phyloP scores from a whole-genome alignment of 1,139 yeast genomes.

The Suhomyces bokatorum region DNA sequence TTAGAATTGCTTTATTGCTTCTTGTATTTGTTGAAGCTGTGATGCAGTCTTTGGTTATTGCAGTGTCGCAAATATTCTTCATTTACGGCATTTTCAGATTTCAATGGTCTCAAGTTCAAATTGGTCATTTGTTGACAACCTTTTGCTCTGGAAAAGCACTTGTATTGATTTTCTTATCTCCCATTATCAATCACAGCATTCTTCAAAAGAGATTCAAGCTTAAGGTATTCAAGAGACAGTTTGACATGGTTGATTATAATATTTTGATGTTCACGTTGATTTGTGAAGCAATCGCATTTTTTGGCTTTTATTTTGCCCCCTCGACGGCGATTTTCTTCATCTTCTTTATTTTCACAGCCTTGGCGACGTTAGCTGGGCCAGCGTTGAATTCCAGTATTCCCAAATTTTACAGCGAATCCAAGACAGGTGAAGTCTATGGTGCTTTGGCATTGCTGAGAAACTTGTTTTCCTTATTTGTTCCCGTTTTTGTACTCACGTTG shows the following conservation, averaged over 20 bases:
- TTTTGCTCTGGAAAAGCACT: conserved; percentile 48
- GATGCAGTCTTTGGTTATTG: conserved; percentile 29
- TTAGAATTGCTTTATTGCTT: conserved; percentile 38
- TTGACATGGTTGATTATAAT: conserved; percentile 58
- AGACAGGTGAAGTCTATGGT: conserved; percentile 56
- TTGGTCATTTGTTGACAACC: conserved; percentile 61
- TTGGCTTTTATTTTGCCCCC: conserved; percentile 18
- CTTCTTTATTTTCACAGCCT: conserved; percentile 36
- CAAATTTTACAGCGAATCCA: conserved; percentile 49
- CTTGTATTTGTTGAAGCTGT: conserved; percentile 52
- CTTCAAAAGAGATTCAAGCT: conserved; percentile 31
- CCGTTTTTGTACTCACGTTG: conserved; percentile 38
- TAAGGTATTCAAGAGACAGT: conserved; percentile 34
- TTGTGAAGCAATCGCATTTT: conserved; percentile 46
- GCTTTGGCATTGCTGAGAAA: conserved; percentile 50
- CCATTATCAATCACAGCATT: conserved; percentile 31
- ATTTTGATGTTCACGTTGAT: conserved; percentile 31
- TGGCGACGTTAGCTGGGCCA: conserved; percentile 49
- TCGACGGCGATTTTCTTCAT: conserved; percentile 10
- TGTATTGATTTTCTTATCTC: conserved; percentile 35
- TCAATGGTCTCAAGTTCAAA: conserved; percentile 57
- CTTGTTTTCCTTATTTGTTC: conserved; percentile 36
- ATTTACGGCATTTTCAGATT: conserved; percentile 61
- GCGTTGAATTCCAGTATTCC: conserved; percentile 50
- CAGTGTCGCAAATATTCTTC: conserved; percentile 48